Evolutionary conservation across 352 stramenopile species (phyloP), one percentile per base, ranked within the genome.

Genomic region (Globisporangium ultimum): DNA sequence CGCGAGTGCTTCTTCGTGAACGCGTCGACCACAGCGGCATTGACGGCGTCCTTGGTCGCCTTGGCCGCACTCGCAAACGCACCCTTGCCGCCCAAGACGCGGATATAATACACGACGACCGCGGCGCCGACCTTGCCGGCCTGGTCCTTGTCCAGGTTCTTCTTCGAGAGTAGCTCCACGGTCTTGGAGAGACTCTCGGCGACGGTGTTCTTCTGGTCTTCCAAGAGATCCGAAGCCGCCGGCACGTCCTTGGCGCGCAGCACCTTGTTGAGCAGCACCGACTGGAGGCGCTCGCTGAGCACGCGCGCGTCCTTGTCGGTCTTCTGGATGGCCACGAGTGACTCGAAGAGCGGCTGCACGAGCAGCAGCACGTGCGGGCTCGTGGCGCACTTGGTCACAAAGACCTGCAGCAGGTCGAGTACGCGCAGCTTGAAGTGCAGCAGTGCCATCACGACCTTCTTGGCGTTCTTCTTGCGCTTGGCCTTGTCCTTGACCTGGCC

Each of bases 391-490:
- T 78, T 67, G 12, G 68, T 68, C 21, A 78, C 79, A 58, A 89
- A 91, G 60, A 91, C 66, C 53, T 88, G 68, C 41, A 95, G 69
- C 65, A 95, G 57, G 52, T 95, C 84, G 20, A 95, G 54, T 34
- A 93, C 84, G 38, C 86, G 86, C 53, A 95, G 62, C 63, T 95
- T 85, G 70, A 95, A 95, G 72, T 95, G 86, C 54, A 93, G 72
- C 32, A 82, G 74, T 55, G 88, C 78, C 49, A 89, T 71, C 17
- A 74, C 72, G 53, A 80, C 66, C 17, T 70, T 72, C 70, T 93
- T 91, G 28, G 76, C 69, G 54, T 89, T 79, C 53, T 89, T 84
- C 73, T 93, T 93, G 68, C 73, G 74, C 61, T 87, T 76, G 48
- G 78, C 84, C 45, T 80, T 82, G 48, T 79, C 62, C 53, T 87